Percentiles rank a stretch among this genome's conserved stretches.
phyloP scores from a whole-genome alignment of 768 basidiomycete genomes.

The Holtermanniella nyarrowii region DNA sequence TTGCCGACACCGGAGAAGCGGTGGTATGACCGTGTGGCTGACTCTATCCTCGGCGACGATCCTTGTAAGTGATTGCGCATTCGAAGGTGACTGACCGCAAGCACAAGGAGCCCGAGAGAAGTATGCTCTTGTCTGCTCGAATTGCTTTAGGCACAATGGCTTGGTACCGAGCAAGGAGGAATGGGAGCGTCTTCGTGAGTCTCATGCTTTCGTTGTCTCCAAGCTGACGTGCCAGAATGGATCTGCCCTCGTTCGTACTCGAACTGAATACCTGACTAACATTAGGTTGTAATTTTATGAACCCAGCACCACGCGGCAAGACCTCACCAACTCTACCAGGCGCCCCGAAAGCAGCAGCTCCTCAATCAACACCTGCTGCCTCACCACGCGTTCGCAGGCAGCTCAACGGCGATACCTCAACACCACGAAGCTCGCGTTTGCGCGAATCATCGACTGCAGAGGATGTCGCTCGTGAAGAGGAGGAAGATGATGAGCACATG shows the following conservation, averaged over 20 bases:
- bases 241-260: constrained; percentile 24
- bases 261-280: background rate
- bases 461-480: constrained; percentile 12
- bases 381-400: background rate
- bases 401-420: constrained; percentile 9
- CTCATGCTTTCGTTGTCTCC: background rate
- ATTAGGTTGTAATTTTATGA: constrained; percentile 36
- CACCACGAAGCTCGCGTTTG: constrained; percentile 20
- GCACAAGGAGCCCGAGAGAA: constrained; percentile 37
- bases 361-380: background rate
- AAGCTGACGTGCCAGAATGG: constrained; percentile 17
- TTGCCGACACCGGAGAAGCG: constrained; percentile 38
- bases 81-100: constrained; percentile 2
- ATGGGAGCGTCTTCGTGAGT: constrained; percentile 40
- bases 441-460: constrained; percentile 14
- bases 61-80: constrained; percentile 25
- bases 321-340: background rate
- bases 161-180: constrained; percentile 38
- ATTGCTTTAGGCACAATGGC: constrained; percentile 40
- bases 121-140: constrained; percentile 38
- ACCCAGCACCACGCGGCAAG: constrained; percentile 20
- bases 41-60: constrained; percentile 33
- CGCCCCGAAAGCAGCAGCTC: background rate
- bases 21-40: constrained; percentile 38
- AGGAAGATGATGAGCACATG: constrained; percentile 12